phyloP scores from a whole-genome alignment of 805 yeast genomes.

The Wickerhamomyces bovis region DNA sequence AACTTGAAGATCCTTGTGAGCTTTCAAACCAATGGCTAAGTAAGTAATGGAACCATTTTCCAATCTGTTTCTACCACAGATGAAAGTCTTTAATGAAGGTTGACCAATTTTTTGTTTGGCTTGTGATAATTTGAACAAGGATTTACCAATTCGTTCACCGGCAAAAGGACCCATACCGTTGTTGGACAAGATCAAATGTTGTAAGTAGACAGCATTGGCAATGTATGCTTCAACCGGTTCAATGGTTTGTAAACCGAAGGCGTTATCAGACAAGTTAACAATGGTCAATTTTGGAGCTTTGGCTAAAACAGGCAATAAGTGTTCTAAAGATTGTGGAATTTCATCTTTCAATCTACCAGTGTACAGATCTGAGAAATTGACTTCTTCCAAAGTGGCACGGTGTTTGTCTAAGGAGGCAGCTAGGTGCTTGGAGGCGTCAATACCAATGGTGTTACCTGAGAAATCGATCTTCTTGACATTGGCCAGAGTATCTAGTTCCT shows the following conservation, averaged over 20 bases:
- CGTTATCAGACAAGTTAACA: constrained; percentile 87
- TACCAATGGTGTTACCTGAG: constrained; percentile 92
- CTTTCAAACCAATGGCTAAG: constrained; percentile 78
- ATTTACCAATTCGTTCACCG: constrained; percentile 88
- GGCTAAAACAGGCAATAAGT: constrained; percentile 67
- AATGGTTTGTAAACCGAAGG: constrained; percentile 93
- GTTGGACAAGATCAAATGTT: constrained; percentile 84
- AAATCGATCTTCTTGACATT: constrained; percentile 57
- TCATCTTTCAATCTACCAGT: constrained; percentile 94
- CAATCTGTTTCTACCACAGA: constrained; percentile 95
- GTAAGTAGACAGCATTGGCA: constrained; percentile 67
- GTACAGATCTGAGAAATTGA: constrained; percentile 86
- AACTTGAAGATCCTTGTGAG: constrained; percentile 66
- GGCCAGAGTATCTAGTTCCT: constrained; percentile 40
- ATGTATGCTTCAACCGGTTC: constrained; percentile 80
- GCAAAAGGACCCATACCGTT: constrained; percentile 99
- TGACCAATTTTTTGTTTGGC: constrained; percentile 47
- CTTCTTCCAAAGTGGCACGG: constrained; percentile 48
- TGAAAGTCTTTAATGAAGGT: constrained; percentile 67
- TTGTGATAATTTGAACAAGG: constrained; percentile 63
- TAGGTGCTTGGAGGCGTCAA: constrained; percentile 73
- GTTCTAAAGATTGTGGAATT: constrained; percentile 76
- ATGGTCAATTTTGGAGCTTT: constrained; percentile 63
- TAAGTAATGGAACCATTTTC: constrained; percentile 91
- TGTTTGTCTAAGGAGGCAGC: constrained; percentile 45